A percentile compares a stretch with the other conserved stretches of the same genome.
Evolutionary conservation across 768 basidiomycete genomes (phyloP).

Genomic region (Arthromyces matolae): DNA sequence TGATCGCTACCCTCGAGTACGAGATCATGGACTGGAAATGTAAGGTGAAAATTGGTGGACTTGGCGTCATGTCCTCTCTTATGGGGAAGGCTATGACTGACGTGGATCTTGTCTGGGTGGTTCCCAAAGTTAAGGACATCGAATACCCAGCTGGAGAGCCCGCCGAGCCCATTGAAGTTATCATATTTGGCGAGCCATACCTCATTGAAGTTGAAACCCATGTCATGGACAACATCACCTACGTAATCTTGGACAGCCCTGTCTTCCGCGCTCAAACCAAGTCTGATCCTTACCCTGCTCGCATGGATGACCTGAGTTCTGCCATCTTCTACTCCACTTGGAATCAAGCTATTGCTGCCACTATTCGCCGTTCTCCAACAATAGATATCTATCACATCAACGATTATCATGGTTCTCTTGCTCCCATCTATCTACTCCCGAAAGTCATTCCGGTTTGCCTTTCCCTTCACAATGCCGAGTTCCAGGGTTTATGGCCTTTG

Average conservation of each 20-base stretch:
- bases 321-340: conserved; percentile 98
- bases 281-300: conserved; percentile 91
- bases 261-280: conserved; percentile 97
- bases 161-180: conserved; percentile 90
- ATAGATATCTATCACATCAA: conserved; percentile 95
- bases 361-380: conserved; percentile 79
- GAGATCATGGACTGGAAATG: conserved; percentile 97
- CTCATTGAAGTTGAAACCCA: conserved; percentile 95
- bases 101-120: conserved; percentile 90
- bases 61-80: conserved; percentile 95
- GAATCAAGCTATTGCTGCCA: conserved; percentile 95
- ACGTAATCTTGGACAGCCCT: conserved; percentile 89
- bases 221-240: conserved; percentile 91
- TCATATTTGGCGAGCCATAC: conserved; percentile 94
- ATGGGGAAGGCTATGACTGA: conserved; percentile 99
- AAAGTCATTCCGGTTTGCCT: conserved; percentile 88
- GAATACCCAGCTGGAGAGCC: conserved; percentile 92
- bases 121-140: conserved; percentile 92
- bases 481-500: conserved; percentile 95
- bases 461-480: conserved; percentile 95
- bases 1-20: conserved; percentile 92
- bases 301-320: conserved; percentile 95
- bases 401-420: conserved; percentile 92
- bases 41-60: conserved; percentile 96
- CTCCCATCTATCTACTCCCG: conserved; percentile 86